Base-by-base conservation (phyloP, 2,329 filamentous ascomycete genomes). In the Alternaria sp. region DNA sequence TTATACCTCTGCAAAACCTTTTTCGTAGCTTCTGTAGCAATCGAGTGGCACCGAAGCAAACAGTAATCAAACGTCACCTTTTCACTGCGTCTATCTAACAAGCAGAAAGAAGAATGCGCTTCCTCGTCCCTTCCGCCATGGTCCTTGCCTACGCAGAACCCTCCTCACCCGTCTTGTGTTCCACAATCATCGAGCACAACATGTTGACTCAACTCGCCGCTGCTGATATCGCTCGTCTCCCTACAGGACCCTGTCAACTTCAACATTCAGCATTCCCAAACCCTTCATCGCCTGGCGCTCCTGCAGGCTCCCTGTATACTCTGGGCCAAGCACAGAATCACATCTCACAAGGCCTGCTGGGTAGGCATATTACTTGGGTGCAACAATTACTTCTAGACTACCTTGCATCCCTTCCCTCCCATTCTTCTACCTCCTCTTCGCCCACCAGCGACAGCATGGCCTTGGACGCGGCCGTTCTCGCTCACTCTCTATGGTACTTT, bases 401-500 rank as follows among this genome's bases (percentile, higher is more conserved):
- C 34, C 56, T 67, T 36, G 59, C 58, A 2, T 62, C 60, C 21
- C 51, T 64, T 17, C 14, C 54, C 23, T 40, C 26, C 33, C 29
- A 36, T 8, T 39, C 51, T 48, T 39, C 56, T 36, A 24, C 29
- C 29, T 58, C 44, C 48, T 51, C 54, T n/a, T 57, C 45, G 4
- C 56, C 60, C 5, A 55, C 55, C 4, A 51, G 33, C 17, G 56
- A 42, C 6, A 58, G 17, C 23, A 58, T 51, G 10, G n/a, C 36
- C 4, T 85, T 80, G 72, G 81, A 84, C 59, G 78, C 76, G 23
- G 77, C 79, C 2, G 80, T 86, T 3, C 75, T 86, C 34, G 75
- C 76, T 17, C 84, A 86, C 69, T 81, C 78, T 62, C 76, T 84
- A 28, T 87, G 82, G 81, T 87, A 86, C 67, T 86, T 86, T 87